A percentile compares a stretch with the other conserved stretches of the same genome.
These are phyloP conservation scores for Fusarium tupiense DNA, from an alignment of 2,329 filamentous ascomycete species.

Conservation along the genomic window DNA sequence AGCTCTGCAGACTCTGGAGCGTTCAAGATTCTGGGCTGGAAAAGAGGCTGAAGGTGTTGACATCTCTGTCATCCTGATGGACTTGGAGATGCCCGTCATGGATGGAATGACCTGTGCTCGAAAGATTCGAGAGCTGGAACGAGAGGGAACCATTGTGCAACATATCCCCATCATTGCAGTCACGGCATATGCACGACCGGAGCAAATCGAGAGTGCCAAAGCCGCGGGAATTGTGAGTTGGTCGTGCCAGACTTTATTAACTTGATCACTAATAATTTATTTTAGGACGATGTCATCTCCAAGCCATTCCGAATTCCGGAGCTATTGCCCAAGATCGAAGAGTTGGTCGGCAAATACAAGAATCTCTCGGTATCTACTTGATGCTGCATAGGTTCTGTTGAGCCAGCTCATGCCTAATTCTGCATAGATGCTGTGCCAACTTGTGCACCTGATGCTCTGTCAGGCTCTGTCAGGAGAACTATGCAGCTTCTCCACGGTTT, in stretches of 20 bases:
- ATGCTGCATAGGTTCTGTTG: neutral
- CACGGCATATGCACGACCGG: constrained; percentile 80
- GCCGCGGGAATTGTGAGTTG: constrained; percentile 75
- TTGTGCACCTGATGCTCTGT: neutral
- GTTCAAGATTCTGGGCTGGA: constrained; percentile 65
- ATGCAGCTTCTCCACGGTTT: neutral
- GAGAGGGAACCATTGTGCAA: constrained; percentile 65
- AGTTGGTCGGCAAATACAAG: constrained; percentile 58
- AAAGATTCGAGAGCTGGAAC: constrained; percentile 74
- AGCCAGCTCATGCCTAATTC: neutral
- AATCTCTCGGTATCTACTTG: constrained; percentile 42
- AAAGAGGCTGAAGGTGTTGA: constrained; percentile 59
- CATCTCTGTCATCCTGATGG: constrained; percentile 79
- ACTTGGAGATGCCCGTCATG: constrained; percentile 87
- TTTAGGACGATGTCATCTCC: constrained; percentile 76
- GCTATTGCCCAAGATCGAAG: constrained; percentile 72
- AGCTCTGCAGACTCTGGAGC: constrained; percentile 66
- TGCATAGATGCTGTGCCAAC: neutral
- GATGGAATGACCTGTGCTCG: constrained; percentile 79
- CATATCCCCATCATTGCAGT: constrained; percentile 85
- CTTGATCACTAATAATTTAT: constrained; percentile 3
- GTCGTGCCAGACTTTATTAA: neutral
- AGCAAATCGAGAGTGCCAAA: constrained; percentile 78
- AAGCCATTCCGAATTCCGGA: constrained; percentile 84
- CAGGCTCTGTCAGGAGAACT: neutral